Base-by-base conservation (phyloP, 2,329 filamentous ascomycete species). In the Cytospora piceae region DNA sequence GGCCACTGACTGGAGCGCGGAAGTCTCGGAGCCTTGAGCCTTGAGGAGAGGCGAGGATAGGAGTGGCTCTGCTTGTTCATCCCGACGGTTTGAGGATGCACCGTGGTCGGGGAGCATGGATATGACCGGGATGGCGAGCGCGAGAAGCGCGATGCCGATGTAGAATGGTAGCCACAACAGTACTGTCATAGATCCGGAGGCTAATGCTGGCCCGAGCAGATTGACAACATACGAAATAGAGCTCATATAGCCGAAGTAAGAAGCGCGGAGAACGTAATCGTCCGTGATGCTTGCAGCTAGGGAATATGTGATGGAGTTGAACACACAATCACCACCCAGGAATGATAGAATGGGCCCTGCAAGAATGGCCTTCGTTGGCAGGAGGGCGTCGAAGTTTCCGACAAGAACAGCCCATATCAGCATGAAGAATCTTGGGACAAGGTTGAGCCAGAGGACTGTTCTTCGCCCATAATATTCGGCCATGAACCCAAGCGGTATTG, bases 211-310 rank as follows among this genome's bases (percentile, higher is more conserved):
- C 0, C 81, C 81, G 2, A 81, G 73, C 20, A 82, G 74, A 1
- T 78, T 78, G 17, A 83, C 79, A 0, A 82, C 77, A 58, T 82
- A 82, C 2, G 81, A 77, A 7, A 82, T 71, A 3, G 82, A 82
- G 69, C 80, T 81, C 74, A 82, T 81, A 72, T 82, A 82, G 37
- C 81, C 81, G 69, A 83, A 83, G 69, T 81, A 82, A 2, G 80
- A 80, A 11, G 81, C 81, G 9, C 77, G 73, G 7, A 75, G 70
- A 14, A 80, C 76, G 54, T 77, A 74, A 58, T 83, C 80, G 6
- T 81, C 77, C 0, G 81, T 80, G 27, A 81, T 71, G 1, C 76
- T 74, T 0, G 82, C 78, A 0, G 80, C 80, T 6, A 83, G 75
- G 1, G 79, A 73, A 59, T 83, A 83, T 2, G 79, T 76, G 52